Conservation (phyloP, 1,284 basidiomycete genomes). For the Crucibulum parvulum region DNA sequence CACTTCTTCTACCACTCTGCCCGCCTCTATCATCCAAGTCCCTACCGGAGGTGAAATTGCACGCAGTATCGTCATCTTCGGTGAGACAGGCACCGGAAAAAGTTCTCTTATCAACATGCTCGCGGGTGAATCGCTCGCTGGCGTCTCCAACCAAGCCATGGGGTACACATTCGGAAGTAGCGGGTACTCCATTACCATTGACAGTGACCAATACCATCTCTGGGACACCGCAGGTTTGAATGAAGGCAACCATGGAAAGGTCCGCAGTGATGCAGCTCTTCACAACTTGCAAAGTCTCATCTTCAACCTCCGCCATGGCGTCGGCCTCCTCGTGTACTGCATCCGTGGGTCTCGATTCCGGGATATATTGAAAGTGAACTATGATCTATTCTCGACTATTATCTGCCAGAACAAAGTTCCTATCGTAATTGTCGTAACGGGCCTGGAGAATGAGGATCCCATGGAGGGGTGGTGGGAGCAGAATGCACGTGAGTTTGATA, state of each 20-base stretch:
- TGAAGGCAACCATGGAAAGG: constrained; percentile 10
- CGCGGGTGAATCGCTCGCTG: background rate
- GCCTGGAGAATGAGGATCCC: constrained; percentile 11
- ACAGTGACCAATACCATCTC: background rate
- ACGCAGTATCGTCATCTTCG: constrained; percentile 11
- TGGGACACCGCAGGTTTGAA: constrained; percentile 19
- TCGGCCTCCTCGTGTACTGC: constrained; percentile 4
- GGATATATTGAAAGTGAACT: constrained; percentile 11
- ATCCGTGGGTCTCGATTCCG: background rate
- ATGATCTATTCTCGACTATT: constrained; percentile 11
- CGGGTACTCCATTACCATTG: constrained; percentile 1
- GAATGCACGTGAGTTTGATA: constrained; percentile 6
- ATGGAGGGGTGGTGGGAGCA: constrained; percentile 15
- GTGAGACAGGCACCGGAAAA: constrained; percentile 7
- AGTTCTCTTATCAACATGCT: constrained; percentile 16
- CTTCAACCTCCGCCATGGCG: background rate
- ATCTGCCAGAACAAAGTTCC: constrained; percentile 14
- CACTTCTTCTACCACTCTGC: too few species aligned
- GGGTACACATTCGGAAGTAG: constrained; percentile 5
- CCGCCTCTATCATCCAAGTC: too few species aligned
- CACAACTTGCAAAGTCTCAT: constrained; percentile 12
- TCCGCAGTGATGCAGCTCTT: constrained; percentile 7
- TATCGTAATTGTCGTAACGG: constrained; percentile 12
- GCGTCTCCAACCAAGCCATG: background rate
- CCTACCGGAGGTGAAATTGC: background rate